A percentile compares a stretch with the other conserved stretches of the same genome.
phyloP scores from a whole-genome alignment of 2,329 filamentous ascomycete genomes.

The Trichoderma arundinaceum region DNA sequence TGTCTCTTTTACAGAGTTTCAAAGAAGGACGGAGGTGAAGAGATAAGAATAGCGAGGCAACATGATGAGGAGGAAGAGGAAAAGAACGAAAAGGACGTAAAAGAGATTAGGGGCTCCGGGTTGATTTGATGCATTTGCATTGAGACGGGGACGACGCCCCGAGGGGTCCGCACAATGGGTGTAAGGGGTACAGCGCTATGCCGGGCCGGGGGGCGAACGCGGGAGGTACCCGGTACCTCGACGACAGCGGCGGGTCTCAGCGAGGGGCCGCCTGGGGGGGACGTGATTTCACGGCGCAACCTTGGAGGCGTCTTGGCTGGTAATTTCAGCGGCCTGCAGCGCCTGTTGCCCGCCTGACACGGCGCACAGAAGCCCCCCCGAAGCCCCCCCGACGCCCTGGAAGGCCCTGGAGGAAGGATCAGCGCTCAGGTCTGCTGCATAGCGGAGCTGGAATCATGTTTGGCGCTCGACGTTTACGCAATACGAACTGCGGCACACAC shows the following conservation, averaged over 20 bases:
- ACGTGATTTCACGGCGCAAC: neutral
- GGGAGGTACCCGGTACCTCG: slow-evolving; percentile 11
- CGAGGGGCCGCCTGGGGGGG: slow-evolving; percentile 1
- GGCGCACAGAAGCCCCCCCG: neutral
- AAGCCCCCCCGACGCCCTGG: neutral
- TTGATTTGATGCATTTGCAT: slow-evolving; percentile 29
- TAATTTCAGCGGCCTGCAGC: slow-evolving; percentile 22
- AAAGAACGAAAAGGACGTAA: slow-evolving; percentile 10
- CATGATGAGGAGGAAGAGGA: slow-evolving; percentile 9
- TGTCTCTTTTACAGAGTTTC: slow-evolving; percentile 26
- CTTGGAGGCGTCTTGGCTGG: slow-evolving; percentile 7
- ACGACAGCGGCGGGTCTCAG: neutral
- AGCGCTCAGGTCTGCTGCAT: neutral
- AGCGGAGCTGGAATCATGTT: neutral
- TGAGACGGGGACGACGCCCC: slow-evolving; percentile 20
- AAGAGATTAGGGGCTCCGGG: slow-evolving; percentile 29
- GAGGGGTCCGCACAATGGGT: slow-evolving; percentile 22
- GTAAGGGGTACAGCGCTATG: slow-evolving; percentile 27
- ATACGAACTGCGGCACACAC: neutral
- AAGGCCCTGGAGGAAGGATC: neutral
- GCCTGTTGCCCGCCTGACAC: neutral
- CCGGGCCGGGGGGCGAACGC: slow-evolving; percentile 3
- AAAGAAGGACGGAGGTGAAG: slow-evolving; percentile 24
- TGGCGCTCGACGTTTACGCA: neutral
- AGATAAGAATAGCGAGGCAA: neutral